Conservation (phyloP, 1,284 basidiomycete species). For the Farysia itapuensis region DNA sequence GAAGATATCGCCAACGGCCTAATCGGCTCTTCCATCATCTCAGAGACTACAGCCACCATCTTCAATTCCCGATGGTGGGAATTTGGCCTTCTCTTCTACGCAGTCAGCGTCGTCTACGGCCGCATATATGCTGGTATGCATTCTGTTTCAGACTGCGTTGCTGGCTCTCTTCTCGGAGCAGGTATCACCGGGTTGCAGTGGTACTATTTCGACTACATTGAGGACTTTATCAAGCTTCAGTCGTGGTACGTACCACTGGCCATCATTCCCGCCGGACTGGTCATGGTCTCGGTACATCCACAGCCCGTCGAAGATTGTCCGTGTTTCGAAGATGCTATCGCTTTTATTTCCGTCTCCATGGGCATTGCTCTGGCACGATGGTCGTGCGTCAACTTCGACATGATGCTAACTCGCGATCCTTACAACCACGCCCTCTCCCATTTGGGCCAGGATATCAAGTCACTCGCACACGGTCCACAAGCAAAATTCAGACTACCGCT, state of each 20-base stretch:
- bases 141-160: constrained; percentile 57
- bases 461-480: constrained; percentile 1
- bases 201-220: constrained; percentile 55
- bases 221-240: constrained; percentile 61
- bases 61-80: constrained; percentile 41
- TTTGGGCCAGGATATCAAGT: too few species aligned
- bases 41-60: not conserved
- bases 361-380: constrained; percentile 75
- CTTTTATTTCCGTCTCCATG: constrained; percentile 79
- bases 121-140: constrained; percentile 71
- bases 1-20: not conserved
- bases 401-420: constrained; percentile 15
- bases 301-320: constrained; percentile 88
- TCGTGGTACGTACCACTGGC: constrained; percentile 68
- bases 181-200: constrained; percentile 61
- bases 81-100: constrained; percentile 37
- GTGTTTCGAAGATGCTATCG: constrained; percentile 96
- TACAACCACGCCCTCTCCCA: constrained; percentile 10
- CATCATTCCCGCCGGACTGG: constrained; percentile 69
- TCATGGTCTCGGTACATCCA: constrained; percentile 80
- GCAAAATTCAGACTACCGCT: not conserved
- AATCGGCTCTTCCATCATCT: not conserved
- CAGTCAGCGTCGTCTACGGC: constrained; percentile 79
- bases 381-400: constrained; percentile 55
- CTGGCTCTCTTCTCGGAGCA: constrained; percentile 55